Evolutionary conservation across 352 stramenopile genomes (phyloP), one percentile per base, ranked within the genome.

Genomic region (Globisporangium uncinulatum): DNA sequence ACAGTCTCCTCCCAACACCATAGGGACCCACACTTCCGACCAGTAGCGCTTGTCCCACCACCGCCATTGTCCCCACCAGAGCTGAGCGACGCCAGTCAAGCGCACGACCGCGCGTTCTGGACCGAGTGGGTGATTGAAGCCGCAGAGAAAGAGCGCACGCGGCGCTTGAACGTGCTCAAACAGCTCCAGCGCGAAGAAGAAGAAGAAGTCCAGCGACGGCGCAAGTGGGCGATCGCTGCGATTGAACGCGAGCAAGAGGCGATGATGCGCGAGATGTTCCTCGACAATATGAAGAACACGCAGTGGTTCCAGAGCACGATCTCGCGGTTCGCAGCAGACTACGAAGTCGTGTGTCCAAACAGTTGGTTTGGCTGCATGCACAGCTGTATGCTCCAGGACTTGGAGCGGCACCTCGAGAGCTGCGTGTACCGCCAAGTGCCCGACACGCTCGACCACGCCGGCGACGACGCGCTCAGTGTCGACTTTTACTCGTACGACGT

Each of bases 241-340:
- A 94, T 94, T 47, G 84, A 94, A 69, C 81, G 84, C 47, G 84
- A 94, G 56, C 81, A 94, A 56, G 72, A 88, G 43, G 76, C 75
- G 15, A 87, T 89, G 69, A 88, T 87, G 74, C 62, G 79, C 37
- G 77, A 90, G 57, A 81, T 90, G 75, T 94, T 94, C 57, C 59
- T 94, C 48, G 84, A 92, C 61, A 89, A 89, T 59, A 94, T 92
- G 80, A 89, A 91, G 64, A 92, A 94, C 67, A 94, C 84, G 15
- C 81, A 89, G 69, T 94, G 84, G 84, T 94, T 94, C 58, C 84
- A 94, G 64, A 79, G 69, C 10, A 94, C 82, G 32, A 94, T 94
- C 51, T 88, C 81, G 31, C 75, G 79, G 44, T 80, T 90, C 34
- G 74, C 82, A 0, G 70, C 85, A 29, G 81, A 94, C 58, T 94